These are phyloP conservation scores for Theileria annulata DNA, from an alignment of 169 alveolate species.

Conservation along the genomic window DNA sequence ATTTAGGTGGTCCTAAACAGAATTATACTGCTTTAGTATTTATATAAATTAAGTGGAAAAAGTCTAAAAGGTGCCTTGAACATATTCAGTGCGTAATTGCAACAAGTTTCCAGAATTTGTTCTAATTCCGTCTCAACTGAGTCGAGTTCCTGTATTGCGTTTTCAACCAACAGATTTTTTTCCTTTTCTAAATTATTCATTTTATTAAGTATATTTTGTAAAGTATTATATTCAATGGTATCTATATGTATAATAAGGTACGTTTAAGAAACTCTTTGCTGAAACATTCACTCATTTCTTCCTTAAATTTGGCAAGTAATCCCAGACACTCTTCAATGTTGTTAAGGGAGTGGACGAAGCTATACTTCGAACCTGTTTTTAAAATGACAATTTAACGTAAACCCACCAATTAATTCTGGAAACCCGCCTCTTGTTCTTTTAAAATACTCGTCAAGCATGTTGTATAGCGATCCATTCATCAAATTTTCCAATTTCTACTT, in stretches of 20 bases:
- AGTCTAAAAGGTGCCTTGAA: conserved; percentile 38
- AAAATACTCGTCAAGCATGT: conserved; percentile 56
- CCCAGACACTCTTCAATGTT: conserved; percentile 61
- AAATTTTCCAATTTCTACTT: conserved; percentile 47
- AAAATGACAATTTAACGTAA: background rate
- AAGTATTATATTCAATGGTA: background rate
- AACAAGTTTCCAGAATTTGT: conserved; percentile 30
- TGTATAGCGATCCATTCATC: conserved; percentile 15
- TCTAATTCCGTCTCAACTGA: conserved; percentile 35
- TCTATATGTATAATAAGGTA: background rate
- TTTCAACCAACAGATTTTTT: conserved; percentile 40
- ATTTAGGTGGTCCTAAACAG: conserved; percentile 27
- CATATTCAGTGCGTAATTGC: conserved; percentile 40
- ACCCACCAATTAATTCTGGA: conserved; percentile 37
- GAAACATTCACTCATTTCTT: conserved; percentile 47
- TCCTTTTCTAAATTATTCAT: background rate
- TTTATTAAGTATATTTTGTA: background rate
- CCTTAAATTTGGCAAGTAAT: conserved; percentile 44
- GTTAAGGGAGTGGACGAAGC: conserved; percentile 60
- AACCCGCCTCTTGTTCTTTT: conserved; percentile 8
- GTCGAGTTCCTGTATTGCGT: conserved; percentile 54
- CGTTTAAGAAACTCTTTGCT: conserved; percentile 27
- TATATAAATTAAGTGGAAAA: background rate
- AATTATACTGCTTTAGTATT: background rate
- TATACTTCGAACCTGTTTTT: conserved; percentile 26